Conservation (phyloP, 352 stramenopile species). For the Phytophthora syringae region DNA sequence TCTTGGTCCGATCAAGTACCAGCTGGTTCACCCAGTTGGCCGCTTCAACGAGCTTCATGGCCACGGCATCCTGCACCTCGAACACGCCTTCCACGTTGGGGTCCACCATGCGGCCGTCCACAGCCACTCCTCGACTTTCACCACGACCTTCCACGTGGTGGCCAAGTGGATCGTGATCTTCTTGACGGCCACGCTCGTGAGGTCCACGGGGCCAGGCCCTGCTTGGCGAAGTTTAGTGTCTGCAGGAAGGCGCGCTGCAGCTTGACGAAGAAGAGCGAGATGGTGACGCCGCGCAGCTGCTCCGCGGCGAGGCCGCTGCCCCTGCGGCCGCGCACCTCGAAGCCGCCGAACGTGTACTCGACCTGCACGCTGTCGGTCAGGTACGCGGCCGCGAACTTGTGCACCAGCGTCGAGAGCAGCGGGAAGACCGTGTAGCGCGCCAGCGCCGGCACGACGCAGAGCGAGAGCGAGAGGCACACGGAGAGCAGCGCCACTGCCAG, state of each 20-base stretch:
- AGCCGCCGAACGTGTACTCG: slow-evolving; percentile 59
- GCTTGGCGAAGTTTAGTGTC: slow-evolving; percentile 64
- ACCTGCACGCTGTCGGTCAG: slow-evolving; percentile 57
- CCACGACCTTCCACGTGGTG: slow-evolving; percentile 59
- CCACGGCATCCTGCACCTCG: slow-evolving; percentile 52
- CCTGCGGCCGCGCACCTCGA: slow-evolving; percentile 37
- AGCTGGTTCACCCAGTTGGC: slow-evolving; percentile 44
- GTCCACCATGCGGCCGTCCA: slow-evolving; percentile 53
- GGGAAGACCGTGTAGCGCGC: slow-evolving; percentile 67
- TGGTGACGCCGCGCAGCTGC: slow-evolving; percentile 48
- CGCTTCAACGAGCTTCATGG: slow-evolving; percentile 64
- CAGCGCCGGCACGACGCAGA: slow-evolving; percentile 65
- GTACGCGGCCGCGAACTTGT: slow-evolving; percentile 60
- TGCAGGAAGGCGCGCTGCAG: slow-evolving; percentile 58
- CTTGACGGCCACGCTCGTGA: slow-evolving; percentile 47
- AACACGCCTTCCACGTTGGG: slow-evolving; percentile 51
- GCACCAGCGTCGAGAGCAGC: slow-evolving; percentile 57
- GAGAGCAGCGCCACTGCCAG: slow-evolving; percentile 55
- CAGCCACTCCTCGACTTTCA: slow-evolving; percentile 53
- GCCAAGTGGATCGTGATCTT: slow-evolving; percentile 56
- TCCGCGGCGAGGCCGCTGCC: slow-evolving; percentile 15
- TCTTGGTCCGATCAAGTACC: slow-evolving; percentile 44
- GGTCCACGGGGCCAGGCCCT: slow-evolving; percentile 53
- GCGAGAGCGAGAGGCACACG: slow-evolving; percentile 64
- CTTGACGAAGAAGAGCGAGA: slow-evolving; percentile 64